A percentile compares a stretch with the other conserved stretches of the same genome.
Evolutionary conservation across 1,139 yeast genomes (phyloP).

Genomic region (Yamadazyma sp.): DNA sequence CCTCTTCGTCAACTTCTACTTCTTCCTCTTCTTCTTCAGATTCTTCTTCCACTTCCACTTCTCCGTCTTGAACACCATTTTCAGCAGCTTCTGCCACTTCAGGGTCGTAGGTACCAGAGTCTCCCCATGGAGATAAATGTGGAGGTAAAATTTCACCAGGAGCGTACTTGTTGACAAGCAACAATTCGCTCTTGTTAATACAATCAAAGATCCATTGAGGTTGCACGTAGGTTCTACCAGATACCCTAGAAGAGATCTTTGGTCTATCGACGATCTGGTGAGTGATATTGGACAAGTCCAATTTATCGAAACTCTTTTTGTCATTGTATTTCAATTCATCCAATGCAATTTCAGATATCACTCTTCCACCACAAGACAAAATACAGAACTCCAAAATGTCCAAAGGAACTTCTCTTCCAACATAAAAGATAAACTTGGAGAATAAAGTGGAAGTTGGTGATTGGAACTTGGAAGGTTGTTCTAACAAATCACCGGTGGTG

Average conservation of each 20-base stretch:
- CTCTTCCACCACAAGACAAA: slow-evolving; percentile 82
- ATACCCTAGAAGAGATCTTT: slow-evolving; percentile 67
- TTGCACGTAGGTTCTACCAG: slow-evolving; percentile 91
- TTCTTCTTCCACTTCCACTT: slow-evolving; percentile 33
- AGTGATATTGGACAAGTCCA: slow-evolving; percentile 71
- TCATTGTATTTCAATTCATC: slow-evolving; percentile 63
- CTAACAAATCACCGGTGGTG: slow-evolving; percentile 71
- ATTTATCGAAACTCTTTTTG: slow-evolving; percentile 39
- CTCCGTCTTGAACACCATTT: slow-evolving; percentile 22
- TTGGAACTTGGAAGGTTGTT: slow-evolving; percentile 72
- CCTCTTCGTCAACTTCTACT: slow-evolving; percentile 53
- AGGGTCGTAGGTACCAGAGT: slow-evolving; percentile 88
- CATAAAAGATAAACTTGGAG: slow-evolving; percentile 72
- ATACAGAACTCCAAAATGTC: slow-evolving; percentile 88
- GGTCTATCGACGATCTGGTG: slow-evolving; percentile 97
- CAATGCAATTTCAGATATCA: slow-evolving; percentile 82
- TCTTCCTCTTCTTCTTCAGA: slow-evolving; percentile 50
- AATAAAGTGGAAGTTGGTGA: slow-evolving; percentile 65
- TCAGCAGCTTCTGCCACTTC: slow-evolving; percentile 38
- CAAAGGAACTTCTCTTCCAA: slow-evolving; percentile 95
- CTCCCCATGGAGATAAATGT: slow-evolving; percentile 99
- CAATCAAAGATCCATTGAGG: slow-evolving; percentile 98
- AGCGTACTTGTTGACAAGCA: slow-evolving; percentile 77
- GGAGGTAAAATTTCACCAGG: slow-evolving; percentile 97
- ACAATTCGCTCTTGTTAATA: slow-evolving; percentile 71